Evolutionary conservation across 768 basidiomycete genomes (phyloP).

Genomic region (Dentipellis sp.): DNA sequence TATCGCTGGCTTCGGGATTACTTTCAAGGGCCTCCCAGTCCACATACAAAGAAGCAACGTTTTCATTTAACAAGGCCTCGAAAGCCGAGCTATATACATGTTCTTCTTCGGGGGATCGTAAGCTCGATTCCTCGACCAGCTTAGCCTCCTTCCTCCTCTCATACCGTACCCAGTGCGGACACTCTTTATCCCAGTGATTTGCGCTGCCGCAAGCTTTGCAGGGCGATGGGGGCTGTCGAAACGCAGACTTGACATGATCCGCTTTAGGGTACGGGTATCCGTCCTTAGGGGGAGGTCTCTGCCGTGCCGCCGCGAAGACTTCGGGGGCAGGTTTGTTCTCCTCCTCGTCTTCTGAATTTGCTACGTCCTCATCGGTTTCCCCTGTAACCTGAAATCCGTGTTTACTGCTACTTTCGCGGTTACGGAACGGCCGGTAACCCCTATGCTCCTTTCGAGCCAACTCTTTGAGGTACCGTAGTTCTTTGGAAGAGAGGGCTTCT

Average conservation of each 20-base stretch:
- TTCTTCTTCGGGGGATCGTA: conserved; percentile 22
- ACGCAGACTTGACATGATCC: neutral
- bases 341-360: neutral
- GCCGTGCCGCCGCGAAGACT: neutral
- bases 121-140: neutral
- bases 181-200: conserved; percentile 28
- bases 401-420: too few relatives aligned
- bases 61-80: neutral
- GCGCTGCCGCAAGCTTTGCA: conserved; percentile 20
- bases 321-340: neutral
- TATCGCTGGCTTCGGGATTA: neutral
- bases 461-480: too few relatives aligned
- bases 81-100: conserved; percentile 19
- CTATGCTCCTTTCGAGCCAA: too few relatives aligned
- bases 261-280: neutral
- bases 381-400: too few relatives aligned
- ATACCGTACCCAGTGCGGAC: too few relatives aligned
- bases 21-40: neutral
- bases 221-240: neutral
- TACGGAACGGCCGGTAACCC: too few relatives aligned
- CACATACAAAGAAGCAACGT: neutral
- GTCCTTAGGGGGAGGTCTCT: neutral
- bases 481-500: neutral
- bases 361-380: neutral
- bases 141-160: conserved; percentile 15